Evolutionary conservation across 2,329 filamentous ascomycete species (phyloP).

Genomic region (Fusarium sterilihyphosum): DNA sequence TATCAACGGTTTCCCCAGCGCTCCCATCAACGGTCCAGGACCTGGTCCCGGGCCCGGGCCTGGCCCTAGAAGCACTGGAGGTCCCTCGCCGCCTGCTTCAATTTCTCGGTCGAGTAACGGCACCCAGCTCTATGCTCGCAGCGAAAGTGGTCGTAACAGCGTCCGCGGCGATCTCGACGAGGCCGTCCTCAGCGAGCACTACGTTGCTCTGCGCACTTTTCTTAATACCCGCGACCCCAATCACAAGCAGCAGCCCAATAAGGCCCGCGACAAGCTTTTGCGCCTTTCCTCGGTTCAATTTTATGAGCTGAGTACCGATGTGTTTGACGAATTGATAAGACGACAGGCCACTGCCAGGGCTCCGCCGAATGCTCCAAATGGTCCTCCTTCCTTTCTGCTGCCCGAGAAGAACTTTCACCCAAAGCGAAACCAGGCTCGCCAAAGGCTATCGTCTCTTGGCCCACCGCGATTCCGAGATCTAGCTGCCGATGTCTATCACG

Average conservation of each 20-base stretch:
- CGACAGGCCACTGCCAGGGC: conserved; percentile 75
- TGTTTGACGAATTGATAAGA: conserved; percentile 92
- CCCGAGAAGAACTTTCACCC: conserved; percentile 94
- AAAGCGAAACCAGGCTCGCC: conserved; percentile 96
- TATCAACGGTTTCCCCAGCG: conserved; percentile 67
- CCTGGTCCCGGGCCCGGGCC: conserved; percentile 58
- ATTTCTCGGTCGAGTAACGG: conserved; percentile 87
- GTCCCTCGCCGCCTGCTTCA: conserved; percentile 87
- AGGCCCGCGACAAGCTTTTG: conserved; percentile 93
- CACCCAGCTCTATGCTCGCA: conserved; percentile 71
- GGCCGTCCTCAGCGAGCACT: conserved; percentile 78
- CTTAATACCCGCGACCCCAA: conserved; percentile 82
- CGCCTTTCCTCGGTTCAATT: conserved; percentile 92
- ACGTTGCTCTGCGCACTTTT: conserved; percentile 80
- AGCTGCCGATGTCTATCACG: conserved; percentile 95
- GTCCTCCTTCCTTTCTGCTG: conserved; percentile 77
- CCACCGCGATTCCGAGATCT: conserved; percentile 89
- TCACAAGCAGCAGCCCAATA: conserved; percentile 79
- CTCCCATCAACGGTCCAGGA: conserved; percentile 47
- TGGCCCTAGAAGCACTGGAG: conserved; percentile 66
- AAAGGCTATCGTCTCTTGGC: conserved; percentile 91
- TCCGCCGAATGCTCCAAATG: conserved; percentile 61
- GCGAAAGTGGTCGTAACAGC: conserved; percentile 70
- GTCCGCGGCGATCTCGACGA: conserved; percentile 69
- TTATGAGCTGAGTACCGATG: conserved; percentile 96